These are phyloP conservation scores for Quercus parvula DNA, from an alignment of 306 rosid genomes.

Conservation along the genomic window DNA sequence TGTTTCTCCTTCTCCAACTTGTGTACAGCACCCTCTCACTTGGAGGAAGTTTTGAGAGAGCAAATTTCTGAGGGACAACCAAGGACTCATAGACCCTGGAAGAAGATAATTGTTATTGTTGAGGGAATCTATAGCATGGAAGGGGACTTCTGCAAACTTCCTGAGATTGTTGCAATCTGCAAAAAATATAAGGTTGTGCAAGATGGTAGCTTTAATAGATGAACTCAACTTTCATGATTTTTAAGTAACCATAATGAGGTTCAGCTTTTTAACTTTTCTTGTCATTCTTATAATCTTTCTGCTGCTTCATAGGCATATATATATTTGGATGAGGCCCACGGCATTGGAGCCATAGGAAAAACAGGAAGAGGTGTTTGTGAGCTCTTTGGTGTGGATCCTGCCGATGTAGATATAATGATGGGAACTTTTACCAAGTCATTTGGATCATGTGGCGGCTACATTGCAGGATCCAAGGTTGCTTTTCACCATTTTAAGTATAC, in stretches of 20 bases:
- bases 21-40: slow-evolving; percentile 65
- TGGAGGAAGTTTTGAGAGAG: slow-evolving; percentile 84
- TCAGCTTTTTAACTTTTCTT: neutral
- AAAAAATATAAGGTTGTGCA: slow-evolving; percentile 66
- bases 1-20: neutral
- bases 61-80: slow-evolving; percentile 93
- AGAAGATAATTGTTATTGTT: slow-evolving; percentile 78
- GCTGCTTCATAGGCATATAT: slow-evolving; percentile 45
- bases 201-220: neutral
- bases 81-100: slow-evolving; percentile 91
- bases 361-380: slow-evolving; percentile 61
- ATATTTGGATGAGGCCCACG: slow-evolving; percentile 90
- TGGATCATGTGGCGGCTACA: slow-evolving; percentile 91
- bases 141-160: slow-evolving; percentile 92
- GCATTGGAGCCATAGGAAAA: slow-evolving; percentile 90
- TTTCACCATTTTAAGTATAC: neutral
- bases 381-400: slow-evolving; percentile 76
- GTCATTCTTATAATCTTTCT: neutral
- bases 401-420: slow-evolving; percentile 87
- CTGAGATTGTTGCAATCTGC: slow-evolving; percentile 82
- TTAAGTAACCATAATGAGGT: no score
- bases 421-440: slow-evolving; percentile 93
- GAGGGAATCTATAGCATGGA: slow-evolving; percentile 98
- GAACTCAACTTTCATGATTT: neutral
- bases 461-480: slow-evolving; percentile 79